phyloP scores from a whole-genome alignment of 2,329 filamentous ascomycete genomes.

The Colletotrichum endophyticum region DNA sequence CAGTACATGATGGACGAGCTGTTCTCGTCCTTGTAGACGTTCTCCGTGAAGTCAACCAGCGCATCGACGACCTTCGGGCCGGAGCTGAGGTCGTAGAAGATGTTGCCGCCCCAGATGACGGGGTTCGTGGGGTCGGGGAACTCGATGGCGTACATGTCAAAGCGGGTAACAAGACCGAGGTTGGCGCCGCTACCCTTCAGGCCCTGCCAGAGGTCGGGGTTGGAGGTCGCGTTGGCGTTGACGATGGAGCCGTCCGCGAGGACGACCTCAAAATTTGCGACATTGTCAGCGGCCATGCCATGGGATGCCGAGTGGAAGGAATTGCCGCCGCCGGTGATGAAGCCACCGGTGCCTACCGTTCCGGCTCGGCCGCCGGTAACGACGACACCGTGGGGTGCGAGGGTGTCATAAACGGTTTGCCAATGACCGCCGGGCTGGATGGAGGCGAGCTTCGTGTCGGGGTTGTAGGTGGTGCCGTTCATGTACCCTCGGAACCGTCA shows the following conservation, averaged over 20 bases:
- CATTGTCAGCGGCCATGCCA: slow-evolving; percentile 52
- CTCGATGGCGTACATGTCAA: slow-evolving; percentile 35
- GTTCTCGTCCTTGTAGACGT: slow-evolving; percentile 33
- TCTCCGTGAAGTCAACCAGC: slow-evolving; percentile 35
- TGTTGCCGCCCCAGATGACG: slow-evolving; percentile 35
- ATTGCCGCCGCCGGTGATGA: slow-evolving; percentile 39
- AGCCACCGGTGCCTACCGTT: slow-evolving; percentile 39
- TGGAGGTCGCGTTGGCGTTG: slow-evolving; percentile 40
- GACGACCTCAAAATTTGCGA: slow-evolving; percentile 51
- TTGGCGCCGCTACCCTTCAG: slow-evolving; percentile 54
- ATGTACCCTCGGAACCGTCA: slow-evolving; percentile 27
- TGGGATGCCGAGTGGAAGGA: slow-evolving; percentile 39
- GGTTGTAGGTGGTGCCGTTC: slow-evolving; percentile 32
- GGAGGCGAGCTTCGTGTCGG: slow-evolving; percentile 30
- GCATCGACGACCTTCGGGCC: slow-evolving; percentile 29
- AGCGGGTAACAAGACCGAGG: slow-evolving; percentile 42
- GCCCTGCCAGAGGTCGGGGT: slow-evolving; percentile 50
- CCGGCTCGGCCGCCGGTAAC: slow-evolving; percentile 39
- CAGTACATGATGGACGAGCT: slow-evolving; percentile 36
- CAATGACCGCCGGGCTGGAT: slow-evolving; percentile 41
- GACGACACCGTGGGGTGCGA: slow-evolving; percentile 35
- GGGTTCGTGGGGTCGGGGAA: slow-evolving; percentile 28
- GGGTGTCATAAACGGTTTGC: slow-evolving; percentile 39
- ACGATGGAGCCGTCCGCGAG: slow-evolving; percentile 47
- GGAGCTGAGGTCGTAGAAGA: slow-evolving; percentile 27